phyloP scores from a whole-genome alignment of 768 basidiomycete genomes.

The Albatrellus ellisii region DNA sequence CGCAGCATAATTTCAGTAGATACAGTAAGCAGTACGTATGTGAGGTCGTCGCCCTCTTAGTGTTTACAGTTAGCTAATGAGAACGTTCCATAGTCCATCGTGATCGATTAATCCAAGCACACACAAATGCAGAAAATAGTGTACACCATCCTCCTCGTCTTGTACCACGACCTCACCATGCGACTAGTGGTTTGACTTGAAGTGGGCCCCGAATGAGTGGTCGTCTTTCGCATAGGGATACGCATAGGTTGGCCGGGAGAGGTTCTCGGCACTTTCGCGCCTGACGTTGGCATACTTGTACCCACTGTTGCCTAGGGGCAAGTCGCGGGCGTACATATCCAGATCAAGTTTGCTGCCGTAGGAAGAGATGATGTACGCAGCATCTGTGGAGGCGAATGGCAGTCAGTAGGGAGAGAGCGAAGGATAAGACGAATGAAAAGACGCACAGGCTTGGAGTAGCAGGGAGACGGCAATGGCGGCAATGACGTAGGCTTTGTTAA shows the following conservation, averaged over 20 bases:
- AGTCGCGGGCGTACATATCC: neutral
- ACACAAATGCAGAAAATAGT: too few species aligned
- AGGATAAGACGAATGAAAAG: neutral
- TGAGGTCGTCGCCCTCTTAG: too few species aligned
- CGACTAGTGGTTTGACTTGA: too few species aligned
- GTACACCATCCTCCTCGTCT: too few species aligned
- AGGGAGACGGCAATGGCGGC: neutral
- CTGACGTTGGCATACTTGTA: neutral
- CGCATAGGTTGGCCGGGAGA: neutral
- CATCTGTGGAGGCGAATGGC: neutral
- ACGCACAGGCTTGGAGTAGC: conserved; percentile 1
- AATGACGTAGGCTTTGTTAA: neutral
- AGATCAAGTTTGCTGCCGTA: neutral
- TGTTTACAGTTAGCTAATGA: too few species aligned
- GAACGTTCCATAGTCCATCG: too few species aligned
- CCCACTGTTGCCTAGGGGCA: neutral
- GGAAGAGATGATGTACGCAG: neutral
- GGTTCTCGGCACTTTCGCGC: neutral
- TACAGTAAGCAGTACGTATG: too few species aligned
- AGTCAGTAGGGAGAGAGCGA: neutral
- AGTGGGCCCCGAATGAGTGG: neutral
- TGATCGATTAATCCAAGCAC: too few species aligned
- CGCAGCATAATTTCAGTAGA: too few species aligned
- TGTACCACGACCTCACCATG: too few species aligned
- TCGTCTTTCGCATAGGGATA: neutral